Evolutionary conservation across 306 rosid genomes (phyloP), one percentile per base, ranked within the genome.

Genomic region (Calophaca sinica): DNA sequence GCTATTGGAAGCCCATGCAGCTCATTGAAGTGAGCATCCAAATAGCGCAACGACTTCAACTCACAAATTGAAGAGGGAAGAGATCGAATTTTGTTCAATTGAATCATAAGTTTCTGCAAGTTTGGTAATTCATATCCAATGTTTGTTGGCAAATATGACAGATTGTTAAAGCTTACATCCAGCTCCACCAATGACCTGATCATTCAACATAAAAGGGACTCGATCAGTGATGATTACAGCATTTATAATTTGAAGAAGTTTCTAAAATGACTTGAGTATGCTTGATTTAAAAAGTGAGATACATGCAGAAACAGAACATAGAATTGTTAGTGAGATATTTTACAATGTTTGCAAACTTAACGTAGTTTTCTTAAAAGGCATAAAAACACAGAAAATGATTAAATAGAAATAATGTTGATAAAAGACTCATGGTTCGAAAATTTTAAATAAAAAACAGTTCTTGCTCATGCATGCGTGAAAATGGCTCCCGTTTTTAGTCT

Each of bases 21-120:
- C 87, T 96, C 96, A 52, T 94, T 94, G 75, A 96, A 90, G 83
- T 90, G 99, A 68, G 98, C 97, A 88, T 96, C 99, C 77, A 96
- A 80, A 76, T 58, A 81, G 81, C 85, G 82, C 79, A 96, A 46
- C 39, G 99, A 89, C 73, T 75, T 87, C 92, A 96, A 79, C 83
- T 89, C 97, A 68, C 97, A 92, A 14, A 96, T 53, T 48, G 99
- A 96, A 45, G 96, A 77, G 33, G 99, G 99, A 71, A 96, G 80
- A 33, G 89, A 90, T 5, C 96, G 97, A 36, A 96, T 80, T 81
- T 96, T 96, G 89, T 96, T 96, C 60, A 92, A 76, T 32, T 89
- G 92, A 69, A 92, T 77, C 6, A 83, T 73, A 69, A 96, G 98
- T 84, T 83, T 89, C 87, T 82, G 81, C 9, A 96, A 84, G 81